Evolutionary conservation across 352 stramenopile genomes (phyloP).

Genomic region (Phytophthora fragariae): DNA sequence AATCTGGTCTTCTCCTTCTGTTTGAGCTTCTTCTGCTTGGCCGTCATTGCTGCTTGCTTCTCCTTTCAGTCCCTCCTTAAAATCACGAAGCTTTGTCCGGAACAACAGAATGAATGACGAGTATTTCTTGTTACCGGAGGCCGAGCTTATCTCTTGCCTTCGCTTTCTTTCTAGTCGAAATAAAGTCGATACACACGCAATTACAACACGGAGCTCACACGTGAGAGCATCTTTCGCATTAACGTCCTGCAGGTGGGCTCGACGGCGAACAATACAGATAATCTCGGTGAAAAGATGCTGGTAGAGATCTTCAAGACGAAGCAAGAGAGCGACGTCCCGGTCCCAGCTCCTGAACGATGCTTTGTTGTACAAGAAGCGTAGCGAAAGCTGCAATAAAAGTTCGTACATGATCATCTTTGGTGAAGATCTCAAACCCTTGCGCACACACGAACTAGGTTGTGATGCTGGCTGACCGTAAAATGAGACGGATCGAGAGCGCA

Average conservation of each 20-base stretch:
- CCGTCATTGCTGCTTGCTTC: conserved; percentile 3
- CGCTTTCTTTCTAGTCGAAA: conserved; percentile 64
- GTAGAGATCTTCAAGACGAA: conserved; percentile 59
- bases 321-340: conserved; percentile 54
- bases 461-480: not conserved
- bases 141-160: conserved; percentile 37
- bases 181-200: conserved; percentile 54
- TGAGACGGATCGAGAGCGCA: not conserved
- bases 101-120: conserved; percentile 53
- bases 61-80: conserved; percentile 43
- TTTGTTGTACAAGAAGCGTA: conserved; percentile 50
- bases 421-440: conserved; percentile 22
- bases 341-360: conserved; percentile 47
- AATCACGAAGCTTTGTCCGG: conserved; percentile 48
- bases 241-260: conserved; percentile 9
- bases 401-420: conserved; percentile 46
- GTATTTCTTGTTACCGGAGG: conserved; percentile 63
- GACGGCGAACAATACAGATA: conserved; percentile 20
- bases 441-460: not conserved
- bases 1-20: conserved; percentile 9
- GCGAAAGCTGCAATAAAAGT: conserved; percentile 52
- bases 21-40: conserved; percentile 5
- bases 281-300: conserved; percentile 51
- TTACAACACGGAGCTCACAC: conserved; percentile 41
- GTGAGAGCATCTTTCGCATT: conserved; percentile 13